These are phyloP conservation scores for Xylaria curta DNA, from an alignment of 495 filamentous ascomycete genomes.

Conservation along the genomic window DNA sequence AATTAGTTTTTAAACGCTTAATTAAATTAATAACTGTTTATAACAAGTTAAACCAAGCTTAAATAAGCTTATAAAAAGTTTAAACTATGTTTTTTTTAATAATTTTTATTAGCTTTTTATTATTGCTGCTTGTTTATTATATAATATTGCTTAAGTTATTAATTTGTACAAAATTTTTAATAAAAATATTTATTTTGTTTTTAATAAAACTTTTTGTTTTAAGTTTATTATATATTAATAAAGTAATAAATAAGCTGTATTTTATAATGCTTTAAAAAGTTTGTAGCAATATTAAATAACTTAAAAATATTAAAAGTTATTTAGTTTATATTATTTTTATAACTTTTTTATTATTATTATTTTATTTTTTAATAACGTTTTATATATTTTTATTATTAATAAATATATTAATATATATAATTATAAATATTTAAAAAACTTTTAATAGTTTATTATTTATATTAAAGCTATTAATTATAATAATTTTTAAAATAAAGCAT, in stretches of 20 bases:
- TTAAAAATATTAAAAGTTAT: background rate
- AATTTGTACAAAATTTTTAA: background rate
- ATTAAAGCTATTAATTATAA: background rate
- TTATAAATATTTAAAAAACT: background rate
- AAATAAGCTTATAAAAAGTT: background rate
- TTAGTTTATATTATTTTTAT: background rate
- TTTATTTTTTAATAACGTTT: background rate
- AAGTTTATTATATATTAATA: background rate
- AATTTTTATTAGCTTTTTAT: background rate
- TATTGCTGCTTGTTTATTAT: background rate
- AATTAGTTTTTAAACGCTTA: background rate
- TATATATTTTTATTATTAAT: background rate
- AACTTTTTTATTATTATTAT: background rate
- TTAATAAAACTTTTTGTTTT: background rate
- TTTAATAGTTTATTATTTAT: background rate
- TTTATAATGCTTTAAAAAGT: background rate
- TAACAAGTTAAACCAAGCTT: background rate
- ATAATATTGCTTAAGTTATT: background rate
- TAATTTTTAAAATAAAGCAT: background rate
- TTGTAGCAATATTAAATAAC: background rate
- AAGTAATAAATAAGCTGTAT: background rate
- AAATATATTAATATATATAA: background rate
- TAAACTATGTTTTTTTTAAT: background rate
- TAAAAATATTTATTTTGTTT: background rate
- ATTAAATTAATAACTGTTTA: background rate